phyloP scores from a whole-genome alignment of 1,284 basidiomycete genomes.

The Schizopora paradoxa region DNA sequence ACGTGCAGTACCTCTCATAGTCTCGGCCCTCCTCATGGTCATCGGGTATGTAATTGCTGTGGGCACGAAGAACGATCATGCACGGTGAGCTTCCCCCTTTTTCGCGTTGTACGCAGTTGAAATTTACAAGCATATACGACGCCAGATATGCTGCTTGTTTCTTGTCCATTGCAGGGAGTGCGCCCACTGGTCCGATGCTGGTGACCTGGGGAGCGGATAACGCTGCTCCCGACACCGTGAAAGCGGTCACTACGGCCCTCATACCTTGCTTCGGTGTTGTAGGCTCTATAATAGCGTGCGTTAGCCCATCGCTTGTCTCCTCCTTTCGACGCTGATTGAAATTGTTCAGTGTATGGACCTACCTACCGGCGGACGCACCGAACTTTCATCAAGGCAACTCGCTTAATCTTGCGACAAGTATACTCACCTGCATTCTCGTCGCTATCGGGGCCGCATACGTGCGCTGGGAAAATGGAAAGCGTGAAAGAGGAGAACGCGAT shows the following conservation, averaged over 20 bases:
- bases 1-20: conserved; percentile 29
- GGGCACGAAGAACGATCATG: conserved; percentile 32
- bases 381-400: conserved; percentile 41
- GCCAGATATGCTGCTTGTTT: conserved; percentile 40
- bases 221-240: conserved; percentile 38
- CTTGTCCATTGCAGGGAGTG: conserved; percentile 32
- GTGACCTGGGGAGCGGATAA: conserved; percentile 39
- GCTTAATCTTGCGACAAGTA: conserved; percentile 36
- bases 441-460: conserved; percentile 31
- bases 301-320: conserved; percentile 5
- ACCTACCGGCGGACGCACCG: conserved; percentile 35
- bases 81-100: conserved; percentile 25
- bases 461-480: conserved; percentile 35
- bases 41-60: conserved; percentile 36
- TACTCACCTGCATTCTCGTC: conserved; percentile 28
- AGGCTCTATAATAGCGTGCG: conserved; percentile 37
- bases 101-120: background rate
- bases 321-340: too few species aligned
- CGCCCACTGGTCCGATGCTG: conserved; percentile 32
- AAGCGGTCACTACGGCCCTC: conserved; percentile 35
- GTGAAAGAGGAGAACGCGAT: conserved; percentile 36
- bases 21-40: conserved; percentile 32
- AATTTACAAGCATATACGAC: too few species aligned
- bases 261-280: conserved; percentile 36
- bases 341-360: conserved; percentile 34